A percentile compares a stretch with the other conserved stretches of the same genome.
phyloP scores from a whole-genome alignment of 2,329 filamentous ascomycete genomes.

The Scytalidium lignicola region DNA sequence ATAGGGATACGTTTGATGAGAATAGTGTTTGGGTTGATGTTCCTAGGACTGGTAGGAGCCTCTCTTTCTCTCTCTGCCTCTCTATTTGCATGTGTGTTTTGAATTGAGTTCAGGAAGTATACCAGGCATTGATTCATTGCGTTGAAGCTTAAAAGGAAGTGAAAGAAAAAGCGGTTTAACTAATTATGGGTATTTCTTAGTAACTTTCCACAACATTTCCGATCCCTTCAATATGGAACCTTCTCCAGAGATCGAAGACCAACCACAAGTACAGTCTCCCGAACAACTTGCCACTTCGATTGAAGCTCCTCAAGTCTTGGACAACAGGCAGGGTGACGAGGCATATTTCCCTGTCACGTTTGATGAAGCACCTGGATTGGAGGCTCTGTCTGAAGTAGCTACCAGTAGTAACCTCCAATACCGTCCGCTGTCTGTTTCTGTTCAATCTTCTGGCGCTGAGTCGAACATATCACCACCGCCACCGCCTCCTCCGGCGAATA shows the following conservation, averaged over 20 bases:
- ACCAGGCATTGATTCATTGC: too few relatives aligned
- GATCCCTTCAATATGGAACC: slow-evolving; percentile 54
- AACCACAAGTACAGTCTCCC: slow-evolving; percentile 26
- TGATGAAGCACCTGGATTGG: slow-evolving; percentile 44
- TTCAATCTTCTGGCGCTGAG: slow-evolving; percentile 13
- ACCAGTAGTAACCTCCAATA: slow-evolving; percentile 33
- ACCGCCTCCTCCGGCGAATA: slow-evolving; percentile 30
- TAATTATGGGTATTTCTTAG: slow-evolving; percentile 27
- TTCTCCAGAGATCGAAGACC: slow-evolving; percentile 28
- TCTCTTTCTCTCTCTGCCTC: neutral
- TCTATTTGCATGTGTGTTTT: too few relatives aligned
- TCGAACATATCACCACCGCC: slow-evolving; percentile 18
- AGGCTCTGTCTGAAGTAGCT: slow-evolving; percentile 48
- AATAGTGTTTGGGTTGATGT: slow-evolving; percentile 58
- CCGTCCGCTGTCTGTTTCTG: slow-evolving; percentile 15
- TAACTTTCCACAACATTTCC: slow-evolving; percentile 57
- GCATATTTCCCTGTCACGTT: slow-evolving; percentile 15
- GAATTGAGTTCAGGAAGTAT: too few relatives aligned
- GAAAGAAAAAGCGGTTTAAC: neutral
- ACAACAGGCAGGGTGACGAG: slow-evolving; percentile 17
- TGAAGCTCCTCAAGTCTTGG: slow-evolving; percentile 7
- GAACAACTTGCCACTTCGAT: slow-evolving; percentile 25
- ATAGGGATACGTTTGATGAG: slow-evolving; percentile 59
- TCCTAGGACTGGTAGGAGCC: slow-evolving; percentile 46
- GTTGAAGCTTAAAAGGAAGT: neutral